phyloP scores from a whole-genome alignment of 164 flowering plant species.

The Malania oleifera region DNA sequence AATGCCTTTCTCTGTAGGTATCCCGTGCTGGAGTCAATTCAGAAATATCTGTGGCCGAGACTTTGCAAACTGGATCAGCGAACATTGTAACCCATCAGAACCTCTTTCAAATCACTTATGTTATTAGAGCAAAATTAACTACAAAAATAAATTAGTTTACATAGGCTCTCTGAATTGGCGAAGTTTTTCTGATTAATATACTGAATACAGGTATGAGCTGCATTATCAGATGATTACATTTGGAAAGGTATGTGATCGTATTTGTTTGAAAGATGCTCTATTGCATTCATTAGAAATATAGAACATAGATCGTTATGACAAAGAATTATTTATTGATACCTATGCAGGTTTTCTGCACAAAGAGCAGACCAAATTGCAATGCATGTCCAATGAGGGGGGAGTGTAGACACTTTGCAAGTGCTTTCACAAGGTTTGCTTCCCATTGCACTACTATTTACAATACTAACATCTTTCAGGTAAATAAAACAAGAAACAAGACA shows the following conservation, averaged over 20 bases:
- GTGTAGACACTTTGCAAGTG: conserved; percentile 85
- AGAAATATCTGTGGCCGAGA: conserved; percentile 87
- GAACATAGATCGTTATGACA: too few relatives aligned
- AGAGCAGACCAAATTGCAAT: conserved; percentile 76
- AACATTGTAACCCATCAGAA: conserved; percentile 49
- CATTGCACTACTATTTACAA: too few relatives aligned
- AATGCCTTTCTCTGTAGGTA: conserved; percentile 38
- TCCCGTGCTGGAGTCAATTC: conserved; percentile 65
- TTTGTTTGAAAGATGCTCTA: too few relatives aligned
- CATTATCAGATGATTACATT: conserved; percentile 94
- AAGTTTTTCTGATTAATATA: conserved; percentile 16
- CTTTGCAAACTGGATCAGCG: conserved; percentile 59
- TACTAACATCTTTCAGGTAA: too few relatives aligned
- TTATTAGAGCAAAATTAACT: too few relatives aligned
- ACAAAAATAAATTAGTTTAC: too few relatives aligned
- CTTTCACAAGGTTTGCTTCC: conserved; percentile 59
- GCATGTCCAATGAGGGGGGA: conserved; percentile 88
- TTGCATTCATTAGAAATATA: too few relatives aligned
- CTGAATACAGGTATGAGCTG: conserved; percentile 65
- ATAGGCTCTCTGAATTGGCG: too few relatives aligned
- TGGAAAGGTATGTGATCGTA: conserved; percentile 98
- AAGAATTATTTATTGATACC: too few relatives aligned
- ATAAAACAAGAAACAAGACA: too few relatives aligned
- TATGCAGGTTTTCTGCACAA: conserved; percentile 84
- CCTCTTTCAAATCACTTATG: background rate